phyloP scores from a whole-genome alignment of 2,329 filamentous ascomycete species.

The Colletotrichum orbiculare region DNA sequence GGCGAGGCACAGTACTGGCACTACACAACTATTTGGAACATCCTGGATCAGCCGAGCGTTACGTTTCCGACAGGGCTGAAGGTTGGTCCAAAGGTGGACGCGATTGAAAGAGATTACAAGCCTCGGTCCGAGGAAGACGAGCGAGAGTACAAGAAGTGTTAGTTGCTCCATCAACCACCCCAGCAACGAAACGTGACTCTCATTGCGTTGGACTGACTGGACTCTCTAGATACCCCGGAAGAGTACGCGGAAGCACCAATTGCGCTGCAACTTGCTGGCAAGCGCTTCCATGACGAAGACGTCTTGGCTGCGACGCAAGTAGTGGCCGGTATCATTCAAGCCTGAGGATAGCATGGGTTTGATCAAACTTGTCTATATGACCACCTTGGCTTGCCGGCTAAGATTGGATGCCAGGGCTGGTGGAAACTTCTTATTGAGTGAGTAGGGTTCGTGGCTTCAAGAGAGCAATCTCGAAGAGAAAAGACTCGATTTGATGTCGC shows the following conservation, averaged over 20 bases:
- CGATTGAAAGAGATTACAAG: constrained; percentile 9
- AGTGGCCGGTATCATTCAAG: constrained; percentile 8
- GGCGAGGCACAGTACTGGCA: constrained; percentile 41
- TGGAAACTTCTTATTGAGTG: too few relatives aligned
- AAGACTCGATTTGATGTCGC: too few relatives aligned
- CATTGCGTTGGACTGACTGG: neutral
- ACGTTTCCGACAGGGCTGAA: constrained; percentile 42
- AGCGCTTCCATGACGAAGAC: constrained; percentile 27
- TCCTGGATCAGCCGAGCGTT: constrained; percentile 44
- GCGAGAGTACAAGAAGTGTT: constrained; percentile 28
- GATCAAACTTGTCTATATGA: too few relatives aligned
- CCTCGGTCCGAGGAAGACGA: constrained; percentile 14
- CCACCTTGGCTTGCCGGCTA: too few relatives aligned
- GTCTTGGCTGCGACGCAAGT: constrained; percentile 18
- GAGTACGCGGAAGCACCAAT: constrained; percentile 10
- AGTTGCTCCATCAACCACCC: neutral
- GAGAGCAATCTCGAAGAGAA: too few relatives aligned
- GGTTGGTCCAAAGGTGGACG: constrained; percentile 9
- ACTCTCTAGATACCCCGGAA: constrained; percentile 1
- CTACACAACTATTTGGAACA: constrained; percentile 48
- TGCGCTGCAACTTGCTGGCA: constrained; percentile 22
- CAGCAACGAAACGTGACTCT: too few relatives aligned
- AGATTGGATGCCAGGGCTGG: too few relatives aligned
- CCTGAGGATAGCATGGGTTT: too few relatives aligned
- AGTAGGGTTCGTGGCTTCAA: too few relatives aligned